Conservation (phyloP, 768 basidiomycete genomes). For the Lentinus brumalis region DNA sequence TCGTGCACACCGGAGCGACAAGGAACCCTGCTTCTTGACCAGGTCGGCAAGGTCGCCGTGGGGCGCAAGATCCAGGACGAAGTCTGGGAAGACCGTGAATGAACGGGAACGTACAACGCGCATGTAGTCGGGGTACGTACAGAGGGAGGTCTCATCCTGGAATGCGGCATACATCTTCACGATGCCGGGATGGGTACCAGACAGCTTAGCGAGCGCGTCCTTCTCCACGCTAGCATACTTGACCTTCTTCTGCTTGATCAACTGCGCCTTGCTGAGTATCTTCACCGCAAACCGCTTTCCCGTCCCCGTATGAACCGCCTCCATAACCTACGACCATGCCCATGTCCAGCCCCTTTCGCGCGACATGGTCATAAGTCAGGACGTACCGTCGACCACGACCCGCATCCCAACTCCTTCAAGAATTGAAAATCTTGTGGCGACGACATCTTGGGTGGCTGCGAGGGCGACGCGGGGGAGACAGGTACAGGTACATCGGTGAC, state of each 20-base stretch:
- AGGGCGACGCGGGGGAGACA: background rate
- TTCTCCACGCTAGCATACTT: slow-evolving; percentile 20
- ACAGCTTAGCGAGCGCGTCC: slow-evolving; percentile 18
- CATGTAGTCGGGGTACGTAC: background rate
- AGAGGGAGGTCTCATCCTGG: slow-evolving; percentile 18
- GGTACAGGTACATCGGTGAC: background rate
- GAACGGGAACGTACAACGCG: too few relatives aligned
- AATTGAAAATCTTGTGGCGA: slow-evolving; percentile 13
- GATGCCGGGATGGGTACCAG: slow-evolving; percentile 12
- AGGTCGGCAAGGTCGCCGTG: slow-evolving; percentile 18
- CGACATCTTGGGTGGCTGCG: slow-evolving; percentile 1
- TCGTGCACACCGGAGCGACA: slow-evolving; percentile 12
- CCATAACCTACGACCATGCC: slow-evolving; percentile 7
- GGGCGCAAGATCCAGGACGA: slow-evolving; percentile 16
- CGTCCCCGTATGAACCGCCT: slow-evolving; percentile 9
- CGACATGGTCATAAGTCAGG: background rate
- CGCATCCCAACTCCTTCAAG: slow-evolving; percentile 12
- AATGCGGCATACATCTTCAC: slow-evolving; percentile 18
- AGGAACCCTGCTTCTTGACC: slow-evolving; percentile 18
- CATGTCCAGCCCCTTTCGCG: background rate
- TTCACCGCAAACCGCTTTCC: slow-evolving; percentile 12
- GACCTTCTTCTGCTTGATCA: slow-evolving; percentile 21
- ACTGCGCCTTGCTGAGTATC: slow-evolving; percentile 18
- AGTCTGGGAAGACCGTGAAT: background rate
- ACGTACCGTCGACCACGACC: slow-evolving; percentile 19